phyloP scores from a whole-genome alignment of 2,329 filamentous ascomycete species.

The Diatrype stigma region DNA sequence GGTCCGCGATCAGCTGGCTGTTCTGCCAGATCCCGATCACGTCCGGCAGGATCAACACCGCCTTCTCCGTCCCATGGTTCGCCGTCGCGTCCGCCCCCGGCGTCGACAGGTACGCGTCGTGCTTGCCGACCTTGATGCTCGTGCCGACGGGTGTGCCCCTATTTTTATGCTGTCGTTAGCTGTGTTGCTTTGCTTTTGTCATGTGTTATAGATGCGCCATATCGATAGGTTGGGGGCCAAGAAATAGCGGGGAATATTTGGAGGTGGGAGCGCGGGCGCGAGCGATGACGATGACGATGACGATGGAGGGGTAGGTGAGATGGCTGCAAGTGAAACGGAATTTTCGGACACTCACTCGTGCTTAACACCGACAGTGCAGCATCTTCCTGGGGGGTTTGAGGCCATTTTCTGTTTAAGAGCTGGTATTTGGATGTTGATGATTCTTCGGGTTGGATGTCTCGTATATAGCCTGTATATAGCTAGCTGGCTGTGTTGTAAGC shows the following conservation, averaged over 20 bases:
- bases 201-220: no score
- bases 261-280: no score
- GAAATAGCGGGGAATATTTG: neutral
- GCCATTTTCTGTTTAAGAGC: conserved; percentile 36
- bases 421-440: neutral
- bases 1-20: conserved; percentile 65
- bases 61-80: conserved; percentile 36
- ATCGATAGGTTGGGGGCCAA: neutral
- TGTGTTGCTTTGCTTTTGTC: no score
- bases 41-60: conserved; percentile 45
- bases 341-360: conserved; percentile 43
- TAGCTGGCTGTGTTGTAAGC: no score
- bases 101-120: conserved; percentile 48
- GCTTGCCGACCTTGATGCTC: conserved; percentile 40
- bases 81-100: conserved; percentile 33
- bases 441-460: neutral
- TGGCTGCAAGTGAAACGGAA: neutral
- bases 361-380: conserved; percentile 49
- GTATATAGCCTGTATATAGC: no score
- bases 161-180: conserved; percentile 26
- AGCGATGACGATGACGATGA: no score
- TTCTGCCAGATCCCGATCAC: conserved; percentile 54
- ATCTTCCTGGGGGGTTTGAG: conserved; percentile 47
- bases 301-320: neutral
- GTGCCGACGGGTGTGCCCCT: conserved; percentile 47